Conservation (phyloP, 257 asterid genomes). For the Leonotis leonurus region DNA sequence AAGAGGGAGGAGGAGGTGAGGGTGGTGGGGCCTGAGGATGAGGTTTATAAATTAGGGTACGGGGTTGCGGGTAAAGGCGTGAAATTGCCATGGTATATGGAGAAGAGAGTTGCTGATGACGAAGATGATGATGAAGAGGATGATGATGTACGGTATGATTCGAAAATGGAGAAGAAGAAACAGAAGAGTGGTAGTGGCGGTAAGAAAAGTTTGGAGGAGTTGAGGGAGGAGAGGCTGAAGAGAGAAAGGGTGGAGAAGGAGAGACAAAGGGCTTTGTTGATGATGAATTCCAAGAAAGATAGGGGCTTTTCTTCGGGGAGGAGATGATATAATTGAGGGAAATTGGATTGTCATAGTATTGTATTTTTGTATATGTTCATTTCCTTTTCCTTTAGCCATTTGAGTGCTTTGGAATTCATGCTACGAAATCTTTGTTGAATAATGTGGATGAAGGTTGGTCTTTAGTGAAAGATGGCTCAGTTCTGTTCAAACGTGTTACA, state of each 20-base stretch:
- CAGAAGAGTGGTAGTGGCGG: slow-evolving; percentile 45
- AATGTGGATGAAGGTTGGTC: no score
- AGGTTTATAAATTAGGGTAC: slow-evolving; percentile 71
- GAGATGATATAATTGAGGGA: slow-evolving; percentile 37
- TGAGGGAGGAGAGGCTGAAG: slow-evolving; percentile 82
- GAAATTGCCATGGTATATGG: slow-evolving; percentile 96
- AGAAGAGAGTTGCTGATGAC: slow-evolving; percentile 31
- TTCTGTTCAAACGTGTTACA: no score
- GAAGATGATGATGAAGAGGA: slow-evolving; percentile 27
- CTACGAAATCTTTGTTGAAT: no score
- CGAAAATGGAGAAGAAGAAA: slow-evolving; percentile 22
- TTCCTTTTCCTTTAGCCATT: neutral
- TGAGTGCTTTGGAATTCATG: neutral
- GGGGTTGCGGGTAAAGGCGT: slow-evolving; percentile 89
- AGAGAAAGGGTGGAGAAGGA: slow-evolving; percentile 73
- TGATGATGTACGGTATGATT: slow-evolving; percentile 15
- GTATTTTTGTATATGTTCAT: neutral
- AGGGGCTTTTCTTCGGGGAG: slow-evolving; percentile 56
- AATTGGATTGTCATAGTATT: neutral
- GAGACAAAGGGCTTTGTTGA: slow-evolving; percentile 65
- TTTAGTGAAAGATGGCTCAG: no score
- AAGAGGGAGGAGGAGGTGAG: slow-evolving; percentile 74
- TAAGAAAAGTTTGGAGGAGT: slow-evolving; percentile 78
- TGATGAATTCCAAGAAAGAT: slow-evolving; percentile 43
- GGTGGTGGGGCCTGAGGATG: slow-evolving; percentile 85